Percentiles rank a stretch among this genome's conserved stretches.
phyloP scores from a whole-genome alignment of 176 grass and related monocot species.

The Cocos nucifera region DNA sequence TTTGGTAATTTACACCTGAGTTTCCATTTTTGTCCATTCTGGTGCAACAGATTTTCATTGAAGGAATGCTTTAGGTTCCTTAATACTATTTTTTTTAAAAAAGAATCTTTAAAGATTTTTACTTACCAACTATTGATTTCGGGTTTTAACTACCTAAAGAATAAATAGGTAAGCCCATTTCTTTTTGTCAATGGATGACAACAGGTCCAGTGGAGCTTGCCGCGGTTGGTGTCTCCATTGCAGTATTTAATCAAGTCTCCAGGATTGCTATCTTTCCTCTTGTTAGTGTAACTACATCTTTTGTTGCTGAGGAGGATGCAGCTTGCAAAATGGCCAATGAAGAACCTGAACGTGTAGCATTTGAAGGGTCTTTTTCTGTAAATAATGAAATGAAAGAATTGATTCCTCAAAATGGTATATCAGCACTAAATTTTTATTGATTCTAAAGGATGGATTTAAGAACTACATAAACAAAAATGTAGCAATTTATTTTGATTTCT shows the following conservation, averaged over 20 bases:
- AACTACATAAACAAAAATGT: background rate
- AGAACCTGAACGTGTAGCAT: conserved; percentile 21
- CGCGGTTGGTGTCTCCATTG: conserved; percentile 81
- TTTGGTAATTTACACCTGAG: background rate
- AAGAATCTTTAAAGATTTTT: too few relatives aligned
- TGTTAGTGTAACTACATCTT: conserved; percentile 90
- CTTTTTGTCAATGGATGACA: background rate
- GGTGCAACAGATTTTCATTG: background rate
- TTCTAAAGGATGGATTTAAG: background rate
- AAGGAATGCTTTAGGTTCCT: too few relatives aligned
- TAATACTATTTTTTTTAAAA: too few relatives aligned
- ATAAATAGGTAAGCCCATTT: background rate
- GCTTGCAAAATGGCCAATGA: conserved; percentile 17
- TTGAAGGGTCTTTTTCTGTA: conserved; percentile 16
- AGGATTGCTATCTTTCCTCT: conserved; percentile 83
- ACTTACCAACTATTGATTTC: background rate
- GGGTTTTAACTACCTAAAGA: conserved; percentile 5
- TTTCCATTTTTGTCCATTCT: background rate
- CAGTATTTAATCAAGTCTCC: conserved; percentile 86
- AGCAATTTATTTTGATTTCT: background rate
- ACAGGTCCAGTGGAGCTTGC: conserved; percentile 77
- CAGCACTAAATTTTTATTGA: background rate
- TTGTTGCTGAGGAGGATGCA: conserved; percentile 94
- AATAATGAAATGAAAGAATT: conserved; percentile 49
- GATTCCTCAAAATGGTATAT: conserved; percentile 31